Conservation (phyloP, 352 stramenopile species). For the Globisporangium sylvaticum region DNA sequence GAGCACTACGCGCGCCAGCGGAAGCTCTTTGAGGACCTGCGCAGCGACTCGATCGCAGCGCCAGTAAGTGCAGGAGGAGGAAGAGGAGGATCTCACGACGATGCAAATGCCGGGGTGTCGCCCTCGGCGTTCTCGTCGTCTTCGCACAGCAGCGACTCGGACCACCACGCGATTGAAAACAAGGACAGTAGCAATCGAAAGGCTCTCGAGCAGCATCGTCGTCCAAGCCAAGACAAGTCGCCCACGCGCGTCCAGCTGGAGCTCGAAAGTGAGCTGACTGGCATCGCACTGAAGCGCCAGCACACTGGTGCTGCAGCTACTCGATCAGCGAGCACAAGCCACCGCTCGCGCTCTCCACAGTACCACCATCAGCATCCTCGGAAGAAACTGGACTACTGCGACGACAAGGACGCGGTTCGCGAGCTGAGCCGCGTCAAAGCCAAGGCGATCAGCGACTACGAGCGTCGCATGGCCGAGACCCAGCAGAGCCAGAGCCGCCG, state of each 20-base stretch:
- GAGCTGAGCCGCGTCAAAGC: conserved; percentile 35
- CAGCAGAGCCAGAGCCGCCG: conserved; percentile 8
- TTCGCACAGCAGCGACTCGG: conserved; percentile 16
- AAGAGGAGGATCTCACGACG: neutral
- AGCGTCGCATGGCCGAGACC: conserved; percentile 19
- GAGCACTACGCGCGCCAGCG: conserved; percentile 58
- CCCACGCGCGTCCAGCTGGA: neutral
- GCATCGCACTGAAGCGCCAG: conserved; percentile 9
- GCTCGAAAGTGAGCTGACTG: conserved; percentile 10
- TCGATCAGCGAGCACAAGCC: neutral
- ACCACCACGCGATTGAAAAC: neutral
- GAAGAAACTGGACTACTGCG: neutral
- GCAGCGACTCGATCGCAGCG: conserved; percentile 11
- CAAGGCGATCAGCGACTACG: conserved; percentile 32
- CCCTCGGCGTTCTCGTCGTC: conserved; percentile 21
- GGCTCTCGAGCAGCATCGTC: neutral
- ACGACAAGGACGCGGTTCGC: conserved; percentile 22
- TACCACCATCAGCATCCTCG: neutral
- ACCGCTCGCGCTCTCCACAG: neutral
- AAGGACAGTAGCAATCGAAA: neutral
- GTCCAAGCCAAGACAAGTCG: neutral
- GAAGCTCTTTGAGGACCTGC: conserved; percentile 56
- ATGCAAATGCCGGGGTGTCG: neutral
- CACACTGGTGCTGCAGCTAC: neutral
- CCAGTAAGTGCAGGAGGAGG: neutral